Evolutionary conservation across 2,329 filamentous ascomycete genomes (phyloP).

Genomic region (Cladophialophora carrionii): DNA sequence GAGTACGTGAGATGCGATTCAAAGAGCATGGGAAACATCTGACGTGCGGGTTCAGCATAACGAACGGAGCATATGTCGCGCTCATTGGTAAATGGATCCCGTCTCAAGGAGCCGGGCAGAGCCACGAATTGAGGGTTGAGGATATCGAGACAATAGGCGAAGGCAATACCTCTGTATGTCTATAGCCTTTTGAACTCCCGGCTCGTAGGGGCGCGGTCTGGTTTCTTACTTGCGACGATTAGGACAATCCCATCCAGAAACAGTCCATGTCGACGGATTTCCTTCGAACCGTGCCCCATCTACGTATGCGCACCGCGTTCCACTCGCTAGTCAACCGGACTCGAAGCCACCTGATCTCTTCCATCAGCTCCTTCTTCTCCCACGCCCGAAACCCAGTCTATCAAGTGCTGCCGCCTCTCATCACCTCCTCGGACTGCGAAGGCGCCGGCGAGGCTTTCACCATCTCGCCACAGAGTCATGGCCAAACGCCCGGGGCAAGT

Average conservation of each 20-base stretch:
- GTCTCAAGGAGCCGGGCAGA: conserved; percentile 67
- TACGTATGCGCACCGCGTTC: conserved; percentile 78
- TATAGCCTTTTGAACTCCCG: background rate
- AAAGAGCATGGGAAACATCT: conserved; percentile 38
- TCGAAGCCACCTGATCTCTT: conserved; percentile 76
- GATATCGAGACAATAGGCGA: conserved; percentile 71
- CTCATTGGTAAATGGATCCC: conserved; percentile 76
- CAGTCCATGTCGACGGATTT: conserved; percentile 92
- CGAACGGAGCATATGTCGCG: conserved; percentile 78
- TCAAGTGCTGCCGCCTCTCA: conserved; percentile 86
- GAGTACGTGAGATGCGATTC: conserved; percentile 60
- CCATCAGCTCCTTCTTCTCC: conserved; percentile 73
- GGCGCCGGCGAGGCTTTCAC: conserved; percentile 93
- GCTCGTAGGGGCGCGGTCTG: background rate
- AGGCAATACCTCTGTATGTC: conserved; percentile 59
- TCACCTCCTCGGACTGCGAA: conserved; percentile 97
- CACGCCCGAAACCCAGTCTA: conserved; percentile 66
- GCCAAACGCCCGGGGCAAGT: conserved; percentile 22
- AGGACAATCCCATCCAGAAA: conserved; percentile 94
- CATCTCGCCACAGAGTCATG: conserved; percentile 53
- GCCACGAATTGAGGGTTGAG: conserved; percentile 77
- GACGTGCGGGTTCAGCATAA: conserved; percentile 60
- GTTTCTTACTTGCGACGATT: conserved; percentile 14
- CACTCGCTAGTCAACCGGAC: conserved; percentile 80
- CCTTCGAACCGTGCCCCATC: conserved; percentile 82